These are phyloP conservation scores for Monilinia laxa DNA, from an alignment of 2,329 filamentous ascomycete genomes.

Conservation along the genomic window DNA sequence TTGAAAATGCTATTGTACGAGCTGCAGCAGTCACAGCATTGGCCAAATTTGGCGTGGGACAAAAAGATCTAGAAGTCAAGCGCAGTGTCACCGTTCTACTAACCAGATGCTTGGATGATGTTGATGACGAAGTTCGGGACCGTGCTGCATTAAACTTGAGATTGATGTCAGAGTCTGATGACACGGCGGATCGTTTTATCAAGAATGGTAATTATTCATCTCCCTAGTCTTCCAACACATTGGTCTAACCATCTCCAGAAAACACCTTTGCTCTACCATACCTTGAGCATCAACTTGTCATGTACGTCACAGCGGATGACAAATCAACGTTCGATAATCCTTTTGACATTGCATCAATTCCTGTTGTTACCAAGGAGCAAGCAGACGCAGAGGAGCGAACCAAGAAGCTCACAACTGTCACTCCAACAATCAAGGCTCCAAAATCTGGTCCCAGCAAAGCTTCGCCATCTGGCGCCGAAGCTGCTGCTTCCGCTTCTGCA, in stretches of 20 bases:
- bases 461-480: slow-evolving; percentile 67
- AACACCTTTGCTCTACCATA: slow-evolving; percentile 93
- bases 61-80: slow-evolving; percentile 96
- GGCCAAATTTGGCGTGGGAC: slow-evolving; percentile 94
- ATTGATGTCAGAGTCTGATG: slow-evolving; percentile 81
- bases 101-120: slow-evolving; percentile 90
- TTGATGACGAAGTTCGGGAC: slow-evolving; percentile 95
- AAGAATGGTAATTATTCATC: slow-evolving; percentile 69
- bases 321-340: slow-evolving; percentile 79
- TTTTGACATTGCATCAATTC: slow-evolving; percentile 89
- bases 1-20: slow-evolving; percentile 94
- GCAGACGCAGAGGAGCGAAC: slow-evolving; percentile 93
- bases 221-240: slow-evolving; percentile 22
- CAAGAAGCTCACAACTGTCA: slow-evolving; percentile 92
- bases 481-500: slow-evolving; percentile 72
- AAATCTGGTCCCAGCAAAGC: slow-evolving; percentile 75
- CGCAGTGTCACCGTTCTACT: slow-evolving; percentile 90
- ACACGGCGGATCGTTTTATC: slow-evolving; percentile 82
- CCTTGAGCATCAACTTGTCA: slow-evolving; percentile 94
- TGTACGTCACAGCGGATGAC: slow-evolving; percentile 93
- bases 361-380: slow-evolving; percentile 92
- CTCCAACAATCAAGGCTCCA: slow-evolving; percentile 90
- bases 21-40: slow-evolving; percentile 93
- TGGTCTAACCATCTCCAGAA: slow-evolving; percentile 52
- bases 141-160: slow-evolving; percentile 89